Conservation (phyloP, 1,284 basidiomycete species). For the Meira nashicola region DNA sequence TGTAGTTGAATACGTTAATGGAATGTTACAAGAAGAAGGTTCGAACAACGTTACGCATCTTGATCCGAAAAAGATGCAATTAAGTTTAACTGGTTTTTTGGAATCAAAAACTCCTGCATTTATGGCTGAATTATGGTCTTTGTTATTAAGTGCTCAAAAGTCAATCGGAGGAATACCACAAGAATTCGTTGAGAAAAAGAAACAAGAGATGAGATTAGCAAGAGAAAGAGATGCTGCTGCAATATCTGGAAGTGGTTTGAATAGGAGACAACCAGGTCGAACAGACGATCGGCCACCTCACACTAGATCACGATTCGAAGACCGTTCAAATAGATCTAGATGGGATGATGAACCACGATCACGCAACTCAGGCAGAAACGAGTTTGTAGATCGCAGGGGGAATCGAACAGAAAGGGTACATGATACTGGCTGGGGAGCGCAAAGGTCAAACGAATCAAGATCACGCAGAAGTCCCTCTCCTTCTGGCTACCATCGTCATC, state of each 20-base stretch:
- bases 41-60: conserved; percentile 64
- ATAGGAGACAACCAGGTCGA: conserved; percentile 56
- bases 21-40: conserved; percentile 77
- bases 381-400: conserved; percentile 51
- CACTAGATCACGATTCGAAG: conserved; percentile 57
- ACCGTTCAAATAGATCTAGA: conserved; percentile 56
- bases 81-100: conserved; percentile 85
- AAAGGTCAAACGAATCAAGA: too few species aligned
- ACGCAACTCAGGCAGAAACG: background rate
- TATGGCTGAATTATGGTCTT: conserved; percentile 81
- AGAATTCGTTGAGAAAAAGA: conserved; percentile 93
- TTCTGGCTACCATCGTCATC: background rate
- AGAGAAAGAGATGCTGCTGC: conserved; percentile 65
- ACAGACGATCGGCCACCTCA: conserved; percentile 52
- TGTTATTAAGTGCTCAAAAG: conserved; percentile 82
- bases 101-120: conserved; percentile 69
- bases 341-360: conserved; percentile 56
- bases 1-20: conserved; percentile 90
- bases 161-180: conserved; percentile 83
- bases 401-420: conserved; percentile 56
- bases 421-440: conserved; percentile 42
- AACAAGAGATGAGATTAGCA: conserved; percentile 79
- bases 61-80: conserved; percentile 92
- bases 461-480: background rate
- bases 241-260: conserved; percentile 60